These are phyloP conservation scores for Diaporthe ilicicola DNA, from an alignment of 2,329 filamentous ascomycete genomes.

Conservation along the genomic window DNA sequence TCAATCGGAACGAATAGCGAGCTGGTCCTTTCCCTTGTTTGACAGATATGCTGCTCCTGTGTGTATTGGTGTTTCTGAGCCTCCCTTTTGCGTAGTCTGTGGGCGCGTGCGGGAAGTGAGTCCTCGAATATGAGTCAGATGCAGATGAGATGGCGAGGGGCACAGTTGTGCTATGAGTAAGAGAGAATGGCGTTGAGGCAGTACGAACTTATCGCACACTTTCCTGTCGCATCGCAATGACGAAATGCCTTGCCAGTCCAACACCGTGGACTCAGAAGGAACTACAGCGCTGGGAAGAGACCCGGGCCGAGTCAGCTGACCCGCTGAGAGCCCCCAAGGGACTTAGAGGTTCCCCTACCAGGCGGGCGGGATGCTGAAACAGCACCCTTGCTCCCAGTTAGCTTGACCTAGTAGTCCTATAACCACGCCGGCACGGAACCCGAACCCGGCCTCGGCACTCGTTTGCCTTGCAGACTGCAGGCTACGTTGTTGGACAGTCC, in stretches of 20 bases:
- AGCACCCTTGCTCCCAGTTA: neutral
- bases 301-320: constrained; percentile 15
- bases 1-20: neutral
- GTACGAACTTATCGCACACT: neutral
- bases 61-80: neutral
- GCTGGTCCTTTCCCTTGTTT: neutral
- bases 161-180: neutral
- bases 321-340: neutral
- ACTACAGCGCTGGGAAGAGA: neutral
- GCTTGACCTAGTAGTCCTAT: neutral
- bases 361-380: constrained; percentile 3
- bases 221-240: neutral
- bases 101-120: constrained; percentile 2
- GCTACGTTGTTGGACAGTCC: neutral
- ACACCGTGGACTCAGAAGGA: neutral
- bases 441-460: constrained; percentile 4
- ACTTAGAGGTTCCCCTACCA: neutral
- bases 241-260: neutral
- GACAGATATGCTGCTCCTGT: neutral
- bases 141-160: constrained; percentile 2
- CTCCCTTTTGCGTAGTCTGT: neutral
- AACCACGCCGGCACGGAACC: neutral
- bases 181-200: neutral
- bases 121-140: constrained; percentile 6
- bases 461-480: neutral